Evolutionary conservation across 768 basidiomycete genomes (phyloP), one percentile per base, ranked within the genome.

Genomic region (Calocybe indica): DNA sequence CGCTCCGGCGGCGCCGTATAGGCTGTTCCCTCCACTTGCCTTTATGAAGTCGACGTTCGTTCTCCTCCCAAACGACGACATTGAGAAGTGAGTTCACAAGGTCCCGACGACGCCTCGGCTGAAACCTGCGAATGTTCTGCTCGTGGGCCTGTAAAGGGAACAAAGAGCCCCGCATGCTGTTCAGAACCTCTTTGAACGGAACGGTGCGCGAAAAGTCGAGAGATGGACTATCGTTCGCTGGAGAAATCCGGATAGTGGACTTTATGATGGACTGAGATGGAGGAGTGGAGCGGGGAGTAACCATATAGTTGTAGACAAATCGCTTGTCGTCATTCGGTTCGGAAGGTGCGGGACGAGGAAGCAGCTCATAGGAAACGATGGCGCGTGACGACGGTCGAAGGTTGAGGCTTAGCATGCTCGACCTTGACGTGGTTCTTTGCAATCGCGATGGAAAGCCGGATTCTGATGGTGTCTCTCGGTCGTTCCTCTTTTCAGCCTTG

Each of bases 91-190:
- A 63, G 34, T 73, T 68, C 44, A 80, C 58, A 6, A 80, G 62
- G 43, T 73, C 72, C 30, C 64, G 54, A 6, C 48, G 55, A 6
- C 48, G 51, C 43, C 52, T 58, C 35, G 46, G 48, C 34, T 44
- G 33, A 36, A 53, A 38, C 47, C 43, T 48, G 43, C 52, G 53
- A 12, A 49, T 35, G 37, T 39, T 51, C 43, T 41, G 42, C 30
- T 37, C 36, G 43, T 52, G 59, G 33, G 58, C 47, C 30, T 75
- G 69, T 5, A 59, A 50, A 1, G 74, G 78, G 54, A 84, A 84
- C 13, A 84, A 66, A 5, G 71, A 67, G 5, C 82, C 82, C 37
- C 75, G 69, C 78, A 84, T 82, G 58, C 75, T 73, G 39, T 58
- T 58, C 38, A 80, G 62, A 43, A 84, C 81, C 33, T 80, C 78